Evolutionary conservation across 148 eudicot genomes (phyloP).

Genomic region (Rhododendron ferrugineum): DNA sequence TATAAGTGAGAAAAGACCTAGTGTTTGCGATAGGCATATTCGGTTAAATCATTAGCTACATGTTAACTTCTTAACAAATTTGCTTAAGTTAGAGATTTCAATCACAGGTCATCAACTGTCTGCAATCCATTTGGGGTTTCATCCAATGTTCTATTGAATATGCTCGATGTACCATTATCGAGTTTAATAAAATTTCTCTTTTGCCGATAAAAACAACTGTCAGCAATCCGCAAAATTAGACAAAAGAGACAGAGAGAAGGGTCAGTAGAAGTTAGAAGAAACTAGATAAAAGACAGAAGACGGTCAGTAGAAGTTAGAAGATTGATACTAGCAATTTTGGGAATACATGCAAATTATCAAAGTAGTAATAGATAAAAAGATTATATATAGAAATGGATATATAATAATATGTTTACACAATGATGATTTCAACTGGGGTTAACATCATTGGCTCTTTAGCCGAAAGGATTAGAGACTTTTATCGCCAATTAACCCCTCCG

Average conservation of each 20-base stretch:
- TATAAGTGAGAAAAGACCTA: background rate
- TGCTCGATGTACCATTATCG: background rate
- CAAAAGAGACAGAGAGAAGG: background rate
- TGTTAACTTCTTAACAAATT: background rate
- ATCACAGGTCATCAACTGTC: too few relatives aligned
- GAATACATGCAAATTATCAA: background rate
- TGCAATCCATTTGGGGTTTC: background rate
- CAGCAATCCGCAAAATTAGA: background rate
- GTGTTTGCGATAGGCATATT: background rate
- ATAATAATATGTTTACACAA: background rate
- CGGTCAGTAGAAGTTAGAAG: background rate
- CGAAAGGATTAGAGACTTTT: conserved; percentile 14
- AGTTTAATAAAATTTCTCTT: too few relatives aligned
- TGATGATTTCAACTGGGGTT: background rate
- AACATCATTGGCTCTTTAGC: conserved; percentile 8
- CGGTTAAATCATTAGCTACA: background rate
- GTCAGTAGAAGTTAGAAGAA: background rate
- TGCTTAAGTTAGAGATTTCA: background rate
- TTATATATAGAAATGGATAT: too few relatives aligned
- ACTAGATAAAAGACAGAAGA: background rate
- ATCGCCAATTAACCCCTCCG: background rate
- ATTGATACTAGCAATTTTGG: background rate
- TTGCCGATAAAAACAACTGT: too few relatives aligned
- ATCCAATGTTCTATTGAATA: too few relatives aligned
- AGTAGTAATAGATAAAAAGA: too few relatives aligned